Conservation (phyloP, 2,329 filamentous ascomycete genomes). For the Fusarium praegraminearum region DNA sequence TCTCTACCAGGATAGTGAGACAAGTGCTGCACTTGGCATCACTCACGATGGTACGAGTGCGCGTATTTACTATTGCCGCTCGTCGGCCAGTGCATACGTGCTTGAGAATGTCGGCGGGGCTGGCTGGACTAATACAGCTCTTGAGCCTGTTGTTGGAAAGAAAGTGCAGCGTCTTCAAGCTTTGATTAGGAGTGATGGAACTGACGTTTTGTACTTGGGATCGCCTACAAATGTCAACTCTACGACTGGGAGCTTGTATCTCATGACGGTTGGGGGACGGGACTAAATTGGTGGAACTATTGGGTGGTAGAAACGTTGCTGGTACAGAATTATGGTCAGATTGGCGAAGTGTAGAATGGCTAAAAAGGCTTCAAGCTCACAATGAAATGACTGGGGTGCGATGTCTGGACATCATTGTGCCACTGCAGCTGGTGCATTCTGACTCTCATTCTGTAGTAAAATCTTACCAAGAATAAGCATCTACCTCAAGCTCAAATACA, state of each 20-base stretch:
- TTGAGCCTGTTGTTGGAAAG: constrained; percentile 12
- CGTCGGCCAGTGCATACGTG: constrained; percentile 24
- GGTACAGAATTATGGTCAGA: too few relatives aligned
- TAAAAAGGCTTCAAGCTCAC: too few relatives aligned
- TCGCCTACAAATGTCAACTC: constrained; percentile 25
- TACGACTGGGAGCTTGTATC: constrained; percentile 26
- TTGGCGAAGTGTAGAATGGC: too few relatives aligned
- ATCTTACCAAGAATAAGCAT: not conserved
- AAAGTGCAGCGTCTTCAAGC: constrained; percentile 27
- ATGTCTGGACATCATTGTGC: too few relatives aligned
- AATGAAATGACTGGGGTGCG: too few relatives aligned
- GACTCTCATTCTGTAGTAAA: too few relatives aligned
- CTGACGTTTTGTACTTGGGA: constrained; percentile 27
- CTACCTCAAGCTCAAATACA: not conserved
- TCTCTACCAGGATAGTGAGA: constrained; percentile 10
- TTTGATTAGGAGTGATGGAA: constrained; percentile 24
- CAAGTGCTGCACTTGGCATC: constrained; percentile 15
- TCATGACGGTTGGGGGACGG: constrained; percentile 1
- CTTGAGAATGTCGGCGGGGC: constrained; percentile 19
- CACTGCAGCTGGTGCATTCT: too few relatives aligned
- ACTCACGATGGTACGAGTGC: constrained; percentile 17
- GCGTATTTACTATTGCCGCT: constrained; percentile 17
- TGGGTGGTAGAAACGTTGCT: too few relatives aligned
- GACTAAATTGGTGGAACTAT: not conserved
- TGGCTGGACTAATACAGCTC: constrained; percentile 23